phyloP scores from a whole-genome alignment of 2,329 filamentous ascomycete genomes.

The Aspergillus cejpii region DNA sequence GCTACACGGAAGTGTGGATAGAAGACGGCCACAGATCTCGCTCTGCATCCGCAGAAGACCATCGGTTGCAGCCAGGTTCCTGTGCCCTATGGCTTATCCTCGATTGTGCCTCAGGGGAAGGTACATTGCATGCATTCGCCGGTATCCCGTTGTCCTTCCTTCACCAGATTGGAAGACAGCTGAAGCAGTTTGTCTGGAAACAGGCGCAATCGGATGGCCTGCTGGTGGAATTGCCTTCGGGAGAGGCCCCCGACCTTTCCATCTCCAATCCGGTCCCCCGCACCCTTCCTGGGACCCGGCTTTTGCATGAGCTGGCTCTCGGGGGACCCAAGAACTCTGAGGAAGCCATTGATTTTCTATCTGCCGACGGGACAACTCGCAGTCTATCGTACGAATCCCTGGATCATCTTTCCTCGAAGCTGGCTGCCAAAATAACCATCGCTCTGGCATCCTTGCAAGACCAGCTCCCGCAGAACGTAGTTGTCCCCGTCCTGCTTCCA shows the following conservation, averaged over 20 bases:
- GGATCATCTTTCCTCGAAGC: conserved; percentile 50
- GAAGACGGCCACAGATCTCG: conserved; percentile 6
- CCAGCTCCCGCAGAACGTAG: conserved; percentile 14
- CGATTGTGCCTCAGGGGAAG: conserved; percentile 17
- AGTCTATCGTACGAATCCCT: conserved; percentile 58
- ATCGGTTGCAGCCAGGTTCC: conserved; percentile 4
- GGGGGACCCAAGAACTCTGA: conserved; percentile 28
- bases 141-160: conserved; percentile 22
- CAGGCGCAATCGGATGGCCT: conserved; percentile 15
- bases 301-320: conserved; percentile 60
- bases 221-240: conserved; percentile 9
- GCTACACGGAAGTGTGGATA: conserved; percentile 24
- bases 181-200: conserved; percentile 23
- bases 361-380: conserved; percentile 41
- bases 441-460: conserved; percentile 21
- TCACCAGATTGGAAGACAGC: conserved; percentile 25
- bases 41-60: not conserved
- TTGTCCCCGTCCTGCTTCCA: conserved; percentile 70
- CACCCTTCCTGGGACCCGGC: conserved; percentile 47
- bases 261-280: conserved; percentile 53
- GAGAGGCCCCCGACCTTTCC: conserved; percentile 38
- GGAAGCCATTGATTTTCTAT: conserved; percentile 59
- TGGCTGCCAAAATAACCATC: conserved; percentile 48
- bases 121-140: conserved; percentile 20
- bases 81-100: conserved; percentile 22